A percentile compares a stretch with the other conserved stretches of the same genome.
phyloP scores from a whole-genome alignment of 2,329 filamentous ascomycete species.

The Acrodontium crateriforme region DNA sequence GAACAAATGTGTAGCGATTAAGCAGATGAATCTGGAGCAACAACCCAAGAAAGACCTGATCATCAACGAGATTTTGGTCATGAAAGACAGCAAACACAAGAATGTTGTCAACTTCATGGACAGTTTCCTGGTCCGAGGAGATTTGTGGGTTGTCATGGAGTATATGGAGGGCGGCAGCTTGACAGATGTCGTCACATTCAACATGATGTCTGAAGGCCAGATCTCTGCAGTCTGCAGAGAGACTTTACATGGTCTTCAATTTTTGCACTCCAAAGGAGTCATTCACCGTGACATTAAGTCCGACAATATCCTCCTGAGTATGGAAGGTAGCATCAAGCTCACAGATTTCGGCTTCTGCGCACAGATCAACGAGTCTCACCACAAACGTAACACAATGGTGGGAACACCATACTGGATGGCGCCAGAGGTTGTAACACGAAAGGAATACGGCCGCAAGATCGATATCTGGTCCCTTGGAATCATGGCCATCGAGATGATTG shows the following conservation, averaged over 20 bases:
- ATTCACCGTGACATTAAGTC: constrained; percentile 99
- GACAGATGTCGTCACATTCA: constrained; percentile 96
- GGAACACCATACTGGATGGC: constrained; percentile 99
- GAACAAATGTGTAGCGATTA: constrained; percentile 88
- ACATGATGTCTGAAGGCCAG: constrained; percentile 97
- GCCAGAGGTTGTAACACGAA: constrained; percentile 89
- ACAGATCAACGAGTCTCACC: constrained; percentile 92
- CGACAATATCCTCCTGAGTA: constrained; percentile 86
- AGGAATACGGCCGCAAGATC: constrained; percentile 96
- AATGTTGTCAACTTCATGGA: constrained; percentile 99
- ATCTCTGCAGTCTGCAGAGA: constrained; percentile 93
- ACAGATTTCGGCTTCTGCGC: constrained; percentile 99
- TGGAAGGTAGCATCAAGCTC: constrained; percentile 93
- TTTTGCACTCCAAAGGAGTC: constrained; percentile 92
- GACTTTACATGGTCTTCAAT: constrained; percentile 80
- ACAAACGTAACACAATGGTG: constrained; percentile 97
- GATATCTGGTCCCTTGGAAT: constrained; percentile 98
- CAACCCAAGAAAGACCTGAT: constrained; percentile 98
- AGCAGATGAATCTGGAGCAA: constrained; percentile 98
- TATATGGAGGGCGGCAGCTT: constrained; percentile 98
- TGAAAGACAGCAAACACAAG: constrained; percentile 97
- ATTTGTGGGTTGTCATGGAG: constrained; percentile 99
- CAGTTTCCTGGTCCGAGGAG: constrained; percentile 77
- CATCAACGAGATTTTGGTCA: constrained; percentile 97
- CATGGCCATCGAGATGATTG: constrained; percentile 99